Evolutionary conservation across 805 yeast species (phyloP).

Genomic region (Middelhovenomyces tepae): DNA sequence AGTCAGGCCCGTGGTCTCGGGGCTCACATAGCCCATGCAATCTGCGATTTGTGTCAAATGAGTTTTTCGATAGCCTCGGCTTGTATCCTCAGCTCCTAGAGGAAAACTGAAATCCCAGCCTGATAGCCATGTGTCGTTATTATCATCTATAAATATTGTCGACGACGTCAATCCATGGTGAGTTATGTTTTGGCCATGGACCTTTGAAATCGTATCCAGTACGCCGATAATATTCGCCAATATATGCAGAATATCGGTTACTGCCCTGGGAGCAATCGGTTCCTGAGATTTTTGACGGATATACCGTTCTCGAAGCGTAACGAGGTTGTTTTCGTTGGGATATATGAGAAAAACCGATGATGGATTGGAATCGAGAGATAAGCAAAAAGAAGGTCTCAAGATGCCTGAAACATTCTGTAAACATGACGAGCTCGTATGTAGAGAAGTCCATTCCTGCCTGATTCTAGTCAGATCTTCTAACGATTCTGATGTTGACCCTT

Average conservation of each 20-base stretch:
- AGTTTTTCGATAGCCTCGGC: conserved; percentile 35
- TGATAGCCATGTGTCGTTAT: conserved; percentile 31
- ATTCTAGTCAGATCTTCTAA: conserved; percentile 20
- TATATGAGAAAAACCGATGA: conserved; percentile 15
- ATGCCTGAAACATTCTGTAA: conserved; percentile 11
- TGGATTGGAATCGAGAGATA: conserved; percentile 14
- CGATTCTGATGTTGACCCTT: conserved; percentile 15
- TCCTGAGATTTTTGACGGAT: no score
- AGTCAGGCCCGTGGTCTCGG: conserved; percentile 38
- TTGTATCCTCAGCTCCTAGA: conserved; percentile 33
- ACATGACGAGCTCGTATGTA: conserved; percentile 6
- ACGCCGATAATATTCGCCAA: conserved; percentile 19
- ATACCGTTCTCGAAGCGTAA: conserved; percentile 16
- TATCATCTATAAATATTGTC: conserved; percentile 31
- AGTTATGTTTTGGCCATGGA: conserved; percentile 37
- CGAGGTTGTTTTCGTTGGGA: conserved; percentile 13
- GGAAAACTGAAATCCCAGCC: conserved; percentile 45
- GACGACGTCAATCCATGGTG: conserved; percentile 40
- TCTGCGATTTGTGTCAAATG: conserved; percentile 32
- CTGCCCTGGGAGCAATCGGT: no score
- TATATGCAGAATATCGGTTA: conserved; percentile 21
- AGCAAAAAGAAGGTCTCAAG: conserved; percentile 14
- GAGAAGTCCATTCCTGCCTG: conserved; percentile 18
- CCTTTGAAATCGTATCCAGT: conserved; percentile 20
- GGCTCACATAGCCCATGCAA: conserved; percentile 41